phyloP scores from a whole-genome alignment of 2,329 filamentous ascomycete species.

The Sporothrix dimorphospora region DNA sequence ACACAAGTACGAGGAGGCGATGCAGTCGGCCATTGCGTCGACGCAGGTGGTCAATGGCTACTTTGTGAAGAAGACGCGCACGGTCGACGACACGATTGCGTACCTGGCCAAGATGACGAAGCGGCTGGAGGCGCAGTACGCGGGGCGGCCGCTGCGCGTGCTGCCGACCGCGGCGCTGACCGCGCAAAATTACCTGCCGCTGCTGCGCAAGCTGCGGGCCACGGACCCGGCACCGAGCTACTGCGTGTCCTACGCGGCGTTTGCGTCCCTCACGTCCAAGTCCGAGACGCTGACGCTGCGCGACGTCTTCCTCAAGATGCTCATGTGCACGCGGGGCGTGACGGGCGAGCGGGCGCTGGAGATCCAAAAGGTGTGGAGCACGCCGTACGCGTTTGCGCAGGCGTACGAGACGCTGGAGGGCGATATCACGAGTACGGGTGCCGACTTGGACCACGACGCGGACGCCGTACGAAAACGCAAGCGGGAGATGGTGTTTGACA shows the following conservation, averaged over 20 bases:
- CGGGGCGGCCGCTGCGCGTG: conserved; percentile 58
- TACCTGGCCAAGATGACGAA: conserved; percentile 75
- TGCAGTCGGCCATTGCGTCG: conserved; percentile 73
- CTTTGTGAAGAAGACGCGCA: conserved; percentile 75
- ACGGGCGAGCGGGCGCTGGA: conserved; percentile 78
- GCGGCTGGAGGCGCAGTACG: conserved; percentile 68
- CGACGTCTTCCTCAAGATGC: conserved; percentile 80
- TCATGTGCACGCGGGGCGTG: conserved; percentile 77
- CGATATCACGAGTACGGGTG: conserved; percentile 34
- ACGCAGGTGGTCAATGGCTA: conserved; percentile 79
- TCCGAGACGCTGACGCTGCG: conserved; percentile 73
- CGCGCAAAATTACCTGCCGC: conserved; percentile 65
- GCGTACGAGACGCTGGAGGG: conserved; percentile 64
- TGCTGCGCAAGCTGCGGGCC: conserved; percentile 60
- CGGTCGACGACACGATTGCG: conserved; percentile 75
- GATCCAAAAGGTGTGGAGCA: conserved; percentile 78
- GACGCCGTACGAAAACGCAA: conserved; percentile 59
- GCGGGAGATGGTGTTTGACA: conserved; percentile 61
- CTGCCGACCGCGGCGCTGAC: conserved; percentile 69
- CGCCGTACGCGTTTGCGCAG: conserved; percentile 70
- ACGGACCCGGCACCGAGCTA: conserved; percentile 40
- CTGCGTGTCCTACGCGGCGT: conserved; percentile 71
- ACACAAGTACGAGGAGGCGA: conserved; percentile 64
- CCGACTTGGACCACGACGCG: background rate
- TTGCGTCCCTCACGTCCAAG: conserved; percentile 73